Conservation (phyloP, 208 protist genomes). For the Trypanosoma melophagium region DNA sequence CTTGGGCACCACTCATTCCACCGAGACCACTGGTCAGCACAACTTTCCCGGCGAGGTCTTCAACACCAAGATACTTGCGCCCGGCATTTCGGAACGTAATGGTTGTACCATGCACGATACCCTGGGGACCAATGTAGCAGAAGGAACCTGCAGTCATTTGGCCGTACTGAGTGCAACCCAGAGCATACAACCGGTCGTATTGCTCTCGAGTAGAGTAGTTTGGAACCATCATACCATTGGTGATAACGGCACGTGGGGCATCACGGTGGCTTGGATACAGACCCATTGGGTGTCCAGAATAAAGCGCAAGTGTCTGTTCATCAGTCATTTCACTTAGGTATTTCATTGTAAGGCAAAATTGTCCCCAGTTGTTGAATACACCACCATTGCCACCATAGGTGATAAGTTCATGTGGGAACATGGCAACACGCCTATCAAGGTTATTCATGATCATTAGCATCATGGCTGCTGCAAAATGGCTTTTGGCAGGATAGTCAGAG, state of each 20-base stretch:
- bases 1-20: slow-evolving; percentile 86
- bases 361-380: slow-evolving; percentile 86
- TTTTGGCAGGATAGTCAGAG: slow-evolving; percentile 30
- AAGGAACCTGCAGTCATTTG: slow-evolving; percentile 91
- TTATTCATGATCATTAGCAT: slow-evolving; percentile 94
- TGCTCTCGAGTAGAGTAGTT: slow-evolving; percentile 80
- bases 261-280: slow-evolving; percentile 71
- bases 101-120: slow-evolving; percentile 91
- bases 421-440: slow-evolving; percentile 74
- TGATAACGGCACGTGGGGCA: slow-evolving; percentile 76
- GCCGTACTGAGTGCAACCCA: slow-evolving; percentile 69
- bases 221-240: slow-evolving; percentile 92
- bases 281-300: slow-evolving; percentile 77
- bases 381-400: slow-evolving; percentile 89
- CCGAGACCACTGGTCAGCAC: slow-evolving; percentile 84
- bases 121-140: slow-evolving; percentile 81
- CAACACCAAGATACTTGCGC: slow-evolving; percentile 72
- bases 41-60: slow-evolving; percentile 41
- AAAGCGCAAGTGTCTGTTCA: slow-evolving; percentile 85
- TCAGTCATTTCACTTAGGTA: slow-evolving; percentile 83
- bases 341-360: slow-evolving; percentile 82
- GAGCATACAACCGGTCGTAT: slow-evolving; percentile 49
- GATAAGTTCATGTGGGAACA: slow-evolving; percentile 90
- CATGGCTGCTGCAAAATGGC: slow-evolving; percentile 60
- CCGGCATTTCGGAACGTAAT: slow-evolving; percentile 87